Evolutionary conservation across 306 rosid species (phyloP), one percentile per base, ranked within the genome.

Genomic region (Pueraria montana): DNA sequence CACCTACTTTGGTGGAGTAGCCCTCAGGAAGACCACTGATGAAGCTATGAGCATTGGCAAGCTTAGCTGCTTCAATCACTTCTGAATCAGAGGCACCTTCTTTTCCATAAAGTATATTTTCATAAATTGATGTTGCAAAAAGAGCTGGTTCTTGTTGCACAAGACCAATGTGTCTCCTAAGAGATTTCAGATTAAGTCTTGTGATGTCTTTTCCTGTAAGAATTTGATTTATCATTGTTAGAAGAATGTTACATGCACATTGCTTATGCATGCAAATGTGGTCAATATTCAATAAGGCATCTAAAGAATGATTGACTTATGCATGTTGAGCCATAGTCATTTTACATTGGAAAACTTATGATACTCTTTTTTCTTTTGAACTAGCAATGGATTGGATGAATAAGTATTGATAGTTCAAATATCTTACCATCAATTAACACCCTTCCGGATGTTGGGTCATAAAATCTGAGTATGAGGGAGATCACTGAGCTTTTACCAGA

Each of bases 401-500:
- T 27, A 67, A 77, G 53, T 76, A n/a, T 20, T 18, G 18, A 49
- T 56, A 79, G 61, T 80, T 62, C 26, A 18, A 32, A 82, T 45
- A 67, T 6, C 91, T 90, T 89, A 93, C 99, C 99, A 79, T 96
- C 99, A 56, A 96, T 88, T 91, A 90, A 69, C 82, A 96, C 94
- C 86, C 79, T 96, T 77, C 99, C 98, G 8, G 96, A 72, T 0
- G 70, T 56, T 40, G 99, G 96, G 87, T 96, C 97, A 10, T 96
- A 96, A 89, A 92, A 96, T 73, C 98, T 87, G 89, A 96, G 94
- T 64, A 93, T 88, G 11, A 96, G 90, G 71, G 98, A 89, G 71
- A 93, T 85, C 75, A 96, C 92, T 34, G 99, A 96, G 94, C 99
- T 96, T 91, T 96, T 96, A n/a, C 99, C 99, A 18, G 99, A 93